These are phyloP conservation scores for Musa balbisiana DNA, from an alignment of 202 grass and related monocot genomes.

Conservation along the genomic window DNA sequence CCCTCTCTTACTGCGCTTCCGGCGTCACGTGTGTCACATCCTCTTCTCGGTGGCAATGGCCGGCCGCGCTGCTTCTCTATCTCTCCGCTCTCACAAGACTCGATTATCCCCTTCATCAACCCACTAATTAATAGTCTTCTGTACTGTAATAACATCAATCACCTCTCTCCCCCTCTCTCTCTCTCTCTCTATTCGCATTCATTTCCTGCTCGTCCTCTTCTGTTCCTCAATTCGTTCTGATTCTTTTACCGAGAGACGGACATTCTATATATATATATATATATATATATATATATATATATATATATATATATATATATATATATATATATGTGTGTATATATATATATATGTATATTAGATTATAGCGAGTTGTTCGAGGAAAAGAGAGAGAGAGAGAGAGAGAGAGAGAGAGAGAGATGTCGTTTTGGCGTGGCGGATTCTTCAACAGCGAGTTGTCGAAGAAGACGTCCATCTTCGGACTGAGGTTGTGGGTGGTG, in stretches of 20 bases:
- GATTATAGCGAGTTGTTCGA: neutral
- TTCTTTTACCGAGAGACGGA: too few species aligned
- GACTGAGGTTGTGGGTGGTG: neutral
- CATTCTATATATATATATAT: too few species aligned
- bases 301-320: too few species aligned
- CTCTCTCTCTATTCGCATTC: neutral
- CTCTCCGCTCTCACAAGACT: neutral
- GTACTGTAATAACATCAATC: neutral
- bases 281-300: too few species aligned
- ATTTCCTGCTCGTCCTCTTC: neutral
- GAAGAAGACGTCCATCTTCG: neutral
- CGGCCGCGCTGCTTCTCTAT: neutral
- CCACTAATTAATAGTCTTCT: neutral
- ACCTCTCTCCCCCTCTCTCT: neutral
- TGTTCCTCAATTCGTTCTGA: too few species aligned
- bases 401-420: neutral
- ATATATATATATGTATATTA: too few species aligned
- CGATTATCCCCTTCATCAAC: neutral
- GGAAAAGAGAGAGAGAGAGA: neutral
- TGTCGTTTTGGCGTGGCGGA: slow-evolving; percentile 1
- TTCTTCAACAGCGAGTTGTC: slow-evolving; percentile 5
- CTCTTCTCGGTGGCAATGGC: too few species aligned
- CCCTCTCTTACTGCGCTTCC: too few species aligned
- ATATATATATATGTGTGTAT: too few species aligned
- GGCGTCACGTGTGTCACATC: too few species aligned